phyloP scores from a whole-genome alignment of 768 basidiomycete species.

The Amanita jacksonii region DNA sequence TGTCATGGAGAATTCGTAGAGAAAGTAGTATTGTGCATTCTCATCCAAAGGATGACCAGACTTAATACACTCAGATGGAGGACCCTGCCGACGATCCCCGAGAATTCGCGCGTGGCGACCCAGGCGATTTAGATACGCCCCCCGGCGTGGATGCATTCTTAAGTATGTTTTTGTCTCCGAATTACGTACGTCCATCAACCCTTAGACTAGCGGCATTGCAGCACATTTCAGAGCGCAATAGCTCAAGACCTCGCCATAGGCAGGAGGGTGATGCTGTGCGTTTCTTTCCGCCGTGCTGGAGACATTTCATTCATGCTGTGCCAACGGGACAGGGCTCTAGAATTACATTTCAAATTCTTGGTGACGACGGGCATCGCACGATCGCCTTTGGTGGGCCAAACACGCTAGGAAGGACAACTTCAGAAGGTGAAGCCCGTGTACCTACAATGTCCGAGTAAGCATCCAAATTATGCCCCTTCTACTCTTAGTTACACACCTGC shows the following conservation, averaged over 20 bases:
- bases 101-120: constrained; percentile 36
- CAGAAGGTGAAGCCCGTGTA: constrained; percentile 17
- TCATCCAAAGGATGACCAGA: constrained; percentile 8
- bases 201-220: constrained; percentile 13
- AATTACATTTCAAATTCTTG: constrained; percentile 8
- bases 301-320: not conserved
- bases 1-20: constrained; percentile 81
- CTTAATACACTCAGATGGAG: constrained; percentile 46
- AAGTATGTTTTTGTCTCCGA: constrained; percentile 24
- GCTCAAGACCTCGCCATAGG: not conserved
- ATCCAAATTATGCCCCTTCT: not conserved
- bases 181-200: not conserved
- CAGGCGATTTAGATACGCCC: constrained; percentile 20
- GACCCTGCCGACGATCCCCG: constrained; percentile 70
- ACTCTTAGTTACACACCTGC: constrained; percentile 6
- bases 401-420: constrained; percentile 11
- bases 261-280: constrained; percentile 5
- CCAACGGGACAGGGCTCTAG: constrained; percentile 4
- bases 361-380: constrained; percentile 5
- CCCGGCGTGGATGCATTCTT: constrained; percentile 39
- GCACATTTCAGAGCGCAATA: constrained; percentile 2
- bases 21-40: constrained; percentile 34
- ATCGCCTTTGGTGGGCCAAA: constrained; percentile 6
- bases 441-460: constrained; percentile 49
- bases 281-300: not conserved